Conservation (phyloP, 306 rosid species). For the cucumber (Cucumis sativus) region Cucumber_9930_V3 NC_026660.2:21542501-21543000, state of each 20-base stretch:
- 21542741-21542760: neutral
- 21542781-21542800: neutral
- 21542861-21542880: neutral
- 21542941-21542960: neutral
- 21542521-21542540: neutral
- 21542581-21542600: neutral
- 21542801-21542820: neutral
- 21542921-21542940: neutral
- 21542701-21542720: neutral
- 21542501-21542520: neutral
- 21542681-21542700: neutral
- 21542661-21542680: neutral
- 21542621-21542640: neutral
- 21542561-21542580: neutral
- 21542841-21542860: neutral
- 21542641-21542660: neutral
- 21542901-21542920: neutral
- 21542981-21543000: neutral
- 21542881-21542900: neutral
- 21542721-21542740: neutral
- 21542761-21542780: neutral
- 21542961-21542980: neutral
- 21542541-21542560: neutral
- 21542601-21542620: neutral
- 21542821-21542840: neutral